Conservation (phyloP, 306 rosid genomes). For the Alnus rubra region DNA sequence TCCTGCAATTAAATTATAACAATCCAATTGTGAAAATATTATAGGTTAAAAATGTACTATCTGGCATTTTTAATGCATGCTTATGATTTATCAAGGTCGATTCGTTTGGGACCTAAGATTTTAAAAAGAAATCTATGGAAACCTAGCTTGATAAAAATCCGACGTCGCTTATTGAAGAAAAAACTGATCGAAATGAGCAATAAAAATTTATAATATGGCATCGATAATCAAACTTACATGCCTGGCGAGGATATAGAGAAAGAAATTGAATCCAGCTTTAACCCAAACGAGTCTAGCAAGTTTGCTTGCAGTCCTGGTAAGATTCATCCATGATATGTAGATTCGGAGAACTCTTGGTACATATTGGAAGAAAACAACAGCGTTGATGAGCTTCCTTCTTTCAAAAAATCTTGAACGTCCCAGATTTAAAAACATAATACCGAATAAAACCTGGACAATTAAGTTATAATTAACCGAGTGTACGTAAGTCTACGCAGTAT, state of each 20-base stretch:
- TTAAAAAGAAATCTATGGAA: too few species aligned
- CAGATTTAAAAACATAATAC: constrained; percentile 59
- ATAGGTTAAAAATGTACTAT: too few species aligned
- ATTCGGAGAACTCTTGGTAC: constrained; percentile 75
- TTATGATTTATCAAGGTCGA: too few species aligned
- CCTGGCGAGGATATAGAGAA: constrained; percentile 91
- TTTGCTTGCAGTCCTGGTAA: constrained; percentile 83
- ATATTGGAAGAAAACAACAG: constrained; percentile 66
- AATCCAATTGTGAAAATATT: too few species aligned
- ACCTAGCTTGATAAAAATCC: too few species aligned
- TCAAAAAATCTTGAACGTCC: constrained; percentile 45
- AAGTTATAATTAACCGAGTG: too few species aligned
- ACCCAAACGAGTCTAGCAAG: constrained; percentile 81
- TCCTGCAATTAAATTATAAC: too few species aligned
- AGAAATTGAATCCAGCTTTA: constrained; percentile 90
- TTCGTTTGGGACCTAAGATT: too few species aligned
- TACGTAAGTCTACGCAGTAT: too few species aligned
- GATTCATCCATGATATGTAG: constrained; percentile 78
- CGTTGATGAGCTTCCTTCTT: constrained; percentile 69
- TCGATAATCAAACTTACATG: constrained; percentile 63
- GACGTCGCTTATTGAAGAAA: too few species aligned
- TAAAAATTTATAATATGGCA: not conserved
- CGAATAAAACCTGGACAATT: constrained; percentile 61
- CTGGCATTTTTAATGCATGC: too few species aligned
- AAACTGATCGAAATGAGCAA: too few species aligned